phyloP scores from a whole-genome alignment of 2,329 filamentous ascomycete species.

The Beauveria asiatica region DNA sequence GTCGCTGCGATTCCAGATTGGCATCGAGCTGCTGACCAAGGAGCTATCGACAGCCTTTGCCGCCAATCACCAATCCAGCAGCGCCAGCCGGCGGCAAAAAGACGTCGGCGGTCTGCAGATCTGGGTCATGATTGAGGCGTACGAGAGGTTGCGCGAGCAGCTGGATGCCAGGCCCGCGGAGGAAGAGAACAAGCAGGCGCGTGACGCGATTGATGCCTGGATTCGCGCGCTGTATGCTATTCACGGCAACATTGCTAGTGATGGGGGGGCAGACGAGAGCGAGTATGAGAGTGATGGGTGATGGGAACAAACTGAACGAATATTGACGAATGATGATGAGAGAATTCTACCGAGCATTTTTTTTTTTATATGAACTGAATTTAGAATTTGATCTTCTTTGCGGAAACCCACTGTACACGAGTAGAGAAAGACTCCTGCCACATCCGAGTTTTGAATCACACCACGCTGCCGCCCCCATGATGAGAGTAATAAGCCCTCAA shows the following conservation, averaged over 20 bases:
- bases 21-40: conserved; percentile 40
- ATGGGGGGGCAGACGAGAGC: conserved; percentile 18
- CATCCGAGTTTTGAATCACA: no score
- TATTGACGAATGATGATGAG: neutral
- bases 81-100: conserved; percentile 10
- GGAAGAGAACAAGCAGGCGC: conserved; percentile 20
- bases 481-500: no score
- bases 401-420: no score
- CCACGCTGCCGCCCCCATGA: no score
- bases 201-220: conserved; percentile 42
- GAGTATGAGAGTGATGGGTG: conserved; percentile 18
- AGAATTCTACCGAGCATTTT: neutral
- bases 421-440: no score
- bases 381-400: no score
- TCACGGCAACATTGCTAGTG: conserved; percentile 26
- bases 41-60: conserved; percentile 38
- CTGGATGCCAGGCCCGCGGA: conserved; percentile 28
- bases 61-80: conserved; percentile 15
- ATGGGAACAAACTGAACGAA: no score
- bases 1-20: conserved; percentile 38
- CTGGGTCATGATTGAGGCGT: conserved; percentile 51
- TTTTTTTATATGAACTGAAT: neutral
- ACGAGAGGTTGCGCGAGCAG: conserved; percentile 43
- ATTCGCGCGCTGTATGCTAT: conserved; percentile 39
- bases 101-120: conserved; percentile 35